Percentiles rank a stretch among this genome's conserved stretches.
These are phyloP conservation scores for Chrysosporium queenslandicum DNA, from an alignment of 2,329 filamentous ascomycete genomes.

Conservation along the genomic window DNA sequence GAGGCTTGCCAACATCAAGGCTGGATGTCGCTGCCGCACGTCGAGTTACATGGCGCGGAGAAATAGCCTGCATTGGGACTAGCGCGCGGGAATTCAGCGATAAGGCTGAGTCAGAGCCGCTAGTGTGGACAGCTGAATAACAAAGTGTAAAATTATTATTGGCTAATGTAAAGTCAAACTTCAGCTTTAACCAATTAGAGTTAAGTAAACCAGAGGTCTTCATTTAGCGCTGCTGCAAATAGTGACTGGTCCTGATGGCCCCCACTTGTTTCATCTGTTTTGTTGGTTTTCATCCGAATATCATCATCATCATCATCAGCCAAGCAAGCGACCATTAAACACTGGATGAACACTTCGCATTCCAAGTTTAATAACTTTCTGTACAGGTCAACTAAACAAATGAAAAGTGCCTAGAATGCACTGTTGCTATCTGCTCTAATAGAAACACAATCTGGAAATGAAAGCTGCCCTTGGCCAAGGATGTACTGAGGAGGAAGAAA, in stretches of 20 bases:
- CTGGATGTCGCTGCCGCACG: neutral
- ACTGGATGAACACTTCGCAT: no score
- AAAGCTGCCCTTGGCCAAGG: slow-evolving; percentile 1
- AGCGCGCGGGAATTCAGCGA: neutral
- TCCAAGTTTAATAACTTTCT: neutral
- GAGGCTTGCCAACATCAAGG: neutral
- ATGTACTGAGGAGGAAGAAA: neutral
- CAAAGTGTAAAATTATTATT: neutral
- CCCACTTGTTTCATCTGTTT: neutral
- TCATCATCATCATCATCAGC: no score
- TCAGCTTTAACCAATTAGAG: neutral
- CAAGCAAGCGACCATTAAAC: no score
- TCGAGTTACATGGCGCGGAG: slow-evolving; percentile 3
- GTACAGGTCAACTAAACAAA: slow-evolving; percentile 5
- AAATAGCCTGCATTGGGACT: neutral
- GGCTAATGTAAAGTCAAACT: neutral
- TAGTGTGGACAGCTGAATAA: neutral
- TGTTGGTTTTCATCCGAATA: neutral
- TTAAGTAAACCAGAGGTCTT: neutral
- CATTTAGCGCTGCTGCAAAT: neutral
- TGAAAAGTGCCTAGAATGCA: slow-evolving; percentile 7
- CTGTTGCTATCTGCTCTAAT: neutral
- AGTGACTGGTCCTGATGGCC: neutral
- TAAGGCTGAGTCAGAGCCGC: neutral
- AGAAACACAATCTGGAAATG: slow-evolving; percentile 4